Conservation (phyloP, 306 rosid genomes). For the Cyclanthera cordifolia region DNA sequence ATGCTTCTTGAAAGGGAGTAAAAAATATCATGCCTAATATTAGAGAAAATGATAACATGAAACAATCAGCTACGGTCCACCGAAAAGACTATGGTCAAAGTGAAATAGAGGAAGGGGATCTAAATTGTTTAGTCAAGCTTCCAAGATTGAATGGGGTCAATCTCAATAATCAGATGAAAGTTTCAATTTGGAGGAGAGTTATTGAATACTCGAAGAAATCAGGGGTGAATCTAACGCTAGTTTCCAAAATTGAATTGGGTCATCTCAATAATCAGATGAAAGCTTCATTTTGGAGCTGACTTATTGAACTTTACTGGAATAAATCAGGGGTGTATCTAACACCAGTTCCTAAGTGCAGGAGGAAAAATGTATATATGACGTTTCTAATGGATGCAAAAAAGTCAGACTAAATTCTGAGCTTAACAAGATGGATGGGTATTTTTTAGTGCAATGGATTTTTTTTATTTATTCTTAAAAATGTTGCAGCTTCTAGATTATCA, state of each 20-base stretch:
- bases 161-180: neutral
- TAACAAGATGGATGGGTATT: neutral
- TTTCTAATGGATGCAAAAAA: neutral
- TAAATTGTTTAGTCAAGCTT: neutral
- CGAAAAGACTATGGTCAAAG: neutral
- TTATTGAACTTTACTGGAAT: neutral
- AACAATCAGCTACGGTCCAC: neutral
- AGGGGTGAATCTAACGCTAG: neutral
- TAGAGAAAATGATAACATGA: neutral
- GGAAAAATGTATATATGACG: neutral
- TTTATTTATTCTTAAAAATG: no score
- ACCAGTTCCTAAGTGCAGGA: neutral
- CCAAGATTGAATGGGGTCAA: neutral
- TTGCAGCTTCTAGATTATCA: no score
- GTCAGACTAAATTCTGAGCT: neutral
- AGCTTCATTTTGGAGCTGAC: neutral
- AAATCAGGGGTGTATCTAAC: neutral
- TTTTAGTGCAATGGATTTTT: no score
- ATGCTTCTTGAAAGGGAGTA: conserved; percentile 27
- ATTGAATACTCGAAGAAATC: neutral
- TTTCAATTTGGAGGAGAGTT: neutral
- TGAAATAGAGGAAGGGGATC: neutral
- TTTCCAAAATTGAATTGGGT: neutral
- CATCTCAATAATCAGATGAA: neutral
- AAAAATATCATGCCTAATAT: neutral